These are phyloP conservation scores for Calonectria honghensis DNA, from an alignment of 2,329 filamentous ascomycete genomes.

Conservation along the genomic window DNA sequence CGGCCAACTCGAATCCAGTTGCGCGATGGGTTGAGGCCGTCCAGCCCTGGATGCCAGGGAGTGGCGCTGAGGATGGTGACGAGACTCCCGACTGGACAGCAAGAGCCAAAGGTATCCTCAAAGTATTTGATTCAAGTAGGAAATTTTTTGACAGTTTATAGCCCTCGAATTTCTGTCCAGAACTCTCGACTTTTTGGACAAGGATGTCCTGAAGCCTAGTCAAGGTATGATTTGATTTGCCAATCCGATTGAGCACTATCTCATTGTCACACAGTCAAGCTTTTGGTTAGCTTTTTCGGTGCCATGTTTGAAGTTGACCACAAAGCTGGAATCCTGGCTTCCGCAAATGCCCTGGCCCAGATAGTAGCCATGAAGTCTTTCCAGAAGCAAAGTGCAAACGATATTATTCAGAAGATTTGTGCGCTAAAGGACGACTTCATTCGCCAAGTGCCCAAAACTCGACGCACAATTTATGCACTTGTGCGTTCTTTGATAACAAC, in stretches of 20 bases:
- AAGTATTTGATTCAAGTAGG: background rate
- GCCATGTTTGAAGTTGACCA: slow-evolving; percentile 76
- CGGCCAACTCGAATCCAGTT: slow-evolving; percentile 66
- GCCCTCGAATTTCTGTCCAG: slow-evolving; percentile 75
- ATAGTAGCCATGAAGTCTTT: slow-evolving; percentile 72
- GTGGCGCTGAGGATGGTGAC: slow-evolving; percentile 63
- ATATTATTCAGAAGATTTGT: slow-evolving; percentile 70
- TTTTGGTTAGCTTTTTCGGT: slow-evolving; percentile 73
- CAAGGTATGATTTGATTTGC: slow-evolving; percentile 63
- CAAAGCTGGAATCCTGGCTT: slow-evolving; percentile 74
- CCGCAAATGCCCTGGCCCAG: slow-evolving; percentile 70
- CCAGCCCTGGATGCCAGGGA: slow-evolving; percentile 71
- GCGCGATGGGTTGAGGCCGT: slow-evolving; percentile 75
- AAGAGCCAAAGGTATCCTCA: slow-evolving; percentile 68
- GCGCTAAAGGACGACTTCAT: slow-evolving; percentile 75
- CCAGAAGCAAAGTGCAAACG: slow-evolving; percentile 67
- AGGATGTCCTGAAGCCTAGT: slow-evolving; percentile 67
- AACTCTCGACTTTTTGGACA: slow-evolving; percentile 70
- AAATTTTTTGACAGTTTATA: slow-evolving; percentile 49
- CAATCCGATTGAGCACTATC: background rate
- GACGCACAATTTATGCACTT: slow-evolving; percentile 71
- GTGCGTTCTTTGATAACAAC: slow-evolving; percentile 66
- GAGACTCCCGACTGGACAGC: slow-evolving; percentile 71
- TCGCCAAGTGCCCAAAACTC: slow-evolving; percentile 70
- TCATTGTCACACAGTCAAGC: slow-evolving; percentile 60